Percentiles rank a stretch among this genome's conserved stretches.
Conservation (phyloP, 257 asterid genomes). For the Solanum sparsipilum region DNA sequence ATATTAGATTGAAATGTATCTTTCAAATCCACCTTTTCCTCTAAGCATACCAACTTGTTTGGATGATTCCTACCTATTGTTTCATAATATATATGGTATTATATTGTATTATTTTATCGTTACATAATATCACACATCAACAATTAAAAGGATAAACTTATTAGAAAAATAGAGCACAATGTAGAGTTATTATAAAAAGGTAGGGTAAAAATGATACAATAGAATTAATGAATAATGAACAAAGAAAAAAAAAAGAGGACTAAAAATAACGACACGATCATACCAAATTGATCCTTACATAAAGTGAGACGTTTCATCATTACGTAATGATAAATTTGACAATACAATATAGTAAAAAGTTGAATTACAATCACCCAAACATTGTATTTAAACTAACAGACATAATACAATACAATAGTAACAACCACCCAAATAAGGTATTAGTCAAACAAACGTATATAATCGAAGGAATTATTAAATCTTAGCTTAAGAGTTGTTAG, state of each 20-base stretch:
- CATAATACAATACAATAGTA: not conserved
- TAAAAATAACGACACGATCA: not conserved
- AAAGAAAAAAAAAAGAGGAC: not conserved
- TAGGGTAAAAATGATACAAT: not conserved
- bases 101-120: not conserved
- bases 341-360: rapidly evolving
- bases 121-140: not conserved
- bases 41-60: not conserved
- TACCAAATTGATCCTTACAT: not conserved
- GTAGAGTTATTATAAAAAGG: not conserved
- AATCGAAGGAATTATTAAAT: not conserved
- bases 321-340: not conserved
- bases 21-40: not conserved
- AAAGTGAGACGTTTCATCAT: not conserved
- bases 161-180: not conserved
- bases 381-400: not conserved
- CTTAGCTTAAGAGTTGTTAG: not conserved
- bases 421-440: not conserved
- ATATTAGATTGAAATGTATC: not conserved
- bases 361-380: rapidly evolving
- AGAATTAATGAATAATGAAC: not conserved
- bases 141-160: not conserved
- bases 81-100: not conserved
- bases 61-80: not conserved
- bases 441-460: not conserved